Evolutionary conservation across 805 yeast species (phyloP), one percentile per base, ranked within the genome.

Genomic region (Ogataea ramenticola): DNA sequence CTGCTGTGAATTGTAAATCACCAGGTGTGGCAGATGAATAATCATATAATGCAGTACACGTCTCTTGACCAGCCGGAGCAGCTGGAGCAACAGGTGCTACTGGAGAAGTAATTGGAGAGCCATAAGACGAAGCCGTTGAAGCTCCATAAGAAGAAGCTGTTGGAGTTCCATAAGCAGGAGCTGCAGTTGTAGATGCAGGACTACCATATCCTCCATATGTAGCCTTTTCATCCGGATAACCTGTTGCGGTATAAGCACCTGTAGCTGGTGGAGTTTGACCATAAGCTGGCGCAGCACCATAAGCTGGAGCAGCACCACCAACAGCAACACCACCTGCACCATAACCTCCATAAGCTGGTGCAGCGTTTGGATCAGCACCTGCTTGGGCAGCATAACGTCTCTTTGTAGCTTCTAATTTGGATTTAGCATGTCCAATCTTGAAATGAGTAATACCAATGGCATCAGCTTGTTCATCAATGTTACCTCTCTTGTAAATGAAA

Each of bases 11-110:
- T 17, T 85, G 66, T 57, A 93, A 72, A 60, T 93, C 99, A 20
- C 98, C 98, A 29, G 76, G 86, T 0, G 96, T 93, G 64, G 89
- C 97, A 0, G 98, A 96, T 9, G 82, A 68, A 64, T 87, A 91
- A 57, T 90, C 97, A 61, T 90, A 91, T 42, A 90, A 63, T 0
- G 99, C 96, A 12, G 96, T 85, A 57, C 96, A 89, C 14, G 83
- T 76, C 54, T 79, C 82, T 3, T 60, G 67, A 4, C 64, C 68
- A 10, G 71, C n/a, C 57, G 65, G 61, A 11, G 68, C 59, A 10
- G 65, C 58, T 1, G 71, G 54, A 4, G 69, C 59, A 7, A 68
- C 61, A 12, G 66, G 54, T 17, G 63, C 58, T 46, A 62, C 48
- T 35, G 58, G 51, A 39, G 58, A 50, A 17, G 61, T 52, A 41